A percentile compares a stretch with the other conserved stretches of the same genome.
Conservation (phyloP, 768 basidiomycete species). For the Auriscalpium vulgare region DNA sequence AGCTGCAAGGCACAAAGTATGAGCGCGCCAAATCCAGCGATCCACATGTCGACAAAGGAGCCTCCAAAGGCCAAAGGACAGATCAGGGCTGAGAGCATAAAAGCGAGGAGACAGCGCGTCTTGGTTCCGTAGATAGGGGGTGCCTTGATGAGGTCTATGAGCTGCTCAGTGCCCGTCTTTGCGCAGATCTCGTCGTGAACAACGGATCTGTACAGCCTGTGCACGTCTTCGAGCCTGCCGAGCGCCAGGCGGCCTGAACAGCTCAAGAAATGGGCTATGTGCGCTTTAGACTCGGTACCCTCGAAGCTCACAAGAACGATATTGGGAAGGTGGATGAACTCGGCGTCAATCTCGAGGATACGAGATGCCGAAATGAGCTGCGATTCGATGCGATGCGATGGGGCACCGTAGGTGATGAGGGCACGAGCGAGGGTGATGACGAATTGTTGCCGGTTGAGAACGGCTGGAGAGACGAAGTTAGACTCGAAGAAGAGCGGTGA, state of each 20-base stretch:
- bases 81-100: conserved; percentile 66
- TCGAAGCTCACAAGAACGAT: conserved; percentile 86
- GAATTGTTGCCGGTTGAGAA: conserved; percentile 78
- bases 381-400: conserved; percentile 89
- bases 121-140: conserved; percentile 56
- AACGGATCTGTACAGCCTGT: conserved; percentile 77
- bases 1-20: conserved; percentile 66
- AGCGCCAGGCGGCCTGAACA: conserved; percentile 70
- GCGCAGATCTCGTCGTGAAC: conserved; percentile 91
- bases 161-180: conserved; percentile 55
- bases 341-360: conserved; percentile 85
- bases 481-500: background rate
- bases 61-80: conserved; percentile 83
- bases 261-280: conserved; percentile 86
- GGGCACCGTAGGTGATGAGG: conserved; percentile 88
- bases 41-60: conserved; percentile 78
- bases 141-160: conserved; percentile 55
- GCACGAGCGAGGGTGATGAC: conserved; percentile 78
- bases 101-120: conserved; percentile 61
- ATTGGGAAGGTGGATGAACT: conserved; percentile 80
- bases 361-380: conserved; percentile 84
- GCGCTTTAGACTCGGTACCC: conserved; percentile 82
- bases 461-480: conserved; percentile 38
- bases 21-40: conserved; percentile 65
- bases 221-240: conserved; percentile 78